Conservation (phyloP, 345 rosid species). For the Ceriops tagal region DNA sequence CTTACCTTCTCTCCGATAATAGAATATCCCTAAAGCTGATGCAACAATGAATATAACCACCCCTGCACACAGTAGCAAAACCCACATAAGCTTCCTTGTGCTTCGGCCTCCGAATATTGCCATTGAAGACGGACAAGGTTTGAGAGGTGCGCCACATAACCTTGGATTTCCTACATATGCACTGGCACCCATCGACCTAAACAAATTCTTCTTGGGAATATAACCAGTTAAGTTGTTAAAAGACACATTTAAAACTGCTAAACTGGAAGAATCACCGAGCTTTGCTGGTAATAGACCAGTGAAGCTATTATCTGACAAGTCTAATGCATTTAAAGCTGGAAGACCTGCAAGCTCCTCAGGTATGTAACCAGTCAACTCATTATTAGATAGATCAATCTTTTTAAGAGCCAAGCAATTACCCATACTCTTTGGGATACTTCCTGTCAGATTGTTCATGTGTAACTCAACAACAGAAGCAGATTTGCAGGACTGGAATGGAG, state of each 20-base stretch:
- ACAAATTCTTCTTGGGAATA: slow-evolving; percentile 51
- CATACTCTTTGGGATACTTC: slow-evolving; percentile 47
- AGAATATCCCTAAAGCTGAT: slow-evolving; percentile 46
- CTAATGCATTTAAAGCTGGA: slow-evolving; percentile 46
- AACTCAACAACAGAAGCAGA: slow-evolving; percentile 62
- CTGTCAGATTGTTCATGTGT: slow-evolving; percentile 51
- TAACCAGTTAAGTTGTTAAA: slow-evolving; percentile 62
- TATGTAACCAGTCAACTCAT: slow-evolving; percentile 52
- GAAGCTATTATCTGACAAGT: slow-evolving; percentile 64
- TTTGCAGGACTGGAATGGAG: slow-evolving; percentile 56
- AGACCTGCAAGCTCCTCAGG: slow-evolving; percentile 53
- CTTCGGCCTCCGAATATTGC: slow-evolving; percentile 42
- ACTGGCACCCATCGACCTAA: slow-evolving; percentile 56
- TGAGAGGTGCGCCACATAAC: slow-evolving; percentile 76
- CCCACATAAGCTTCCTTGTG: slow-evolving; percentile 49
- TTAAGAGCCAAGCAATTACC: slow-evolving; percentile 54
- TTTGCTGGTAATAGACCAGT: slow-evolving; percentile 56
- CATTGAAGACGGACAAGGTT: slow-evolving; percentile 50
- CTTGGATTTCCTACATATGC: slow-evolving; percentile 63
- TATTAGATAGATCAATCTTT: slow-evolving; percentile 52
- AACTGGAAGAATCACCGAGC: slow-evolving; percentile 46
- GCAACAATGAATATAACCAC: slow-evolving; percentile 38
- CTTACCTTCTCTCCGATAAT: slow-evolving; percentile 45
- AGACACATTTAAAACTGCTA: slow-evolving; percentile 51
- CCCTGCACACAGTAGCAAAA: slow-evolving; percentile 51